Percentiles rank a stretch among this genome's conserved stretches.
Conservation (phyloP, 768 basidiomycete genomes). For the Xerocomellus amylosporus region DNA sequence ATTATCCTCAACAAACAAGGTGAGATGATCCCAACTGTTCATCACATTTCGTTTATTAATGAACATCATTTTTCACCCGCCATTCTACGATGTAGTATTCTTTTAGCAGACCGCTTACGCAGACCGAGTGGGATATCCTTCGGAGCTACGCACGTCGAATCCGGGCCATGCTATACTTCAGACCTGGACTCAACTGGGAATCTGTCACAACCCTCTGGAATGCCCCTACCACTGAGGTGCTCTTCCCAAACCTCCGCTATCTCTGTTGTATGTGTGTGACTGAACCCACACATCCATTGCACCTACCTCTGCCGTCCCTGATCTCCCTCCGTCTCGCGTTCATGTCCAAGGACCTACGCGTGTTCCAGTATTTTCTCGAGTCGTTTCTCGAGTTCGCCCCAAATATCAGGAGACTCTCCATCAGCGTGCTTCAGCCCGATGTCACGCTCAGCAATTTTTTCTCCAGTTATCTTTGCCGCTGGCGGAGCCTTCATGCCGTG, state of each 20-base stretch:
- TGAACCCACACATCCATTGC: not conserved
- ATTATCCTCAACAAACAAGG: not conserved
- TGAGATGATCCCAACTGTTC: not conserved
- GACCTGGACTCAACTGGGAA: not conserved
- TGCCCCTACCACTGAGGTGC: not conserved
- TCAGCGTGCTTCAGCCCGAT: not conserved
- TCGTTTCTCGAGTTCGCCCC: not conserved
- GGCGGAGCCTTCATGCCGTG: not conserved
- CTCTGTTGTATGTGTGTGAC: not conserved
- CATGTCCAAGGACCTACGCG: too few relatives aligned
- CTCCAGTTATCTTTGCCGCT: not conserved
- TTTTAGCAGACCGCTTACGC: not conserved
- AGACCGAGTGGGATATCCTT: not conserved
- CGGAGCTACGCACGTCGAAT: not conserved
- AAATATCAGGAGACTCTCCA: not conserved
- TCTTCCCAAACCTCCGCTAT: not conserved
- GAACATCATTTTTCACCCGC: not conserved
- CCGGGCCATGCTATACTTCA: not conserved
- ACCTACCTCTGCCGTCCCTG: not conserved
- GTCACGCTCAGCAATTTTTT: too few relatives aligned
- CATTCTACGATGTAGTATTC: not conserved
- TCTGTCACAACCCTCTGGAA: not conserved
- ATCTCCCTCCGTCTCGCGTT: not conserved
- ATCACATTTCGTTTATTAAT: not conserved
- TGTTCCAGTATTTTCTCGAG: not conserved